Evolutionary conservation across 2,329 filamentous ascomycete genomes (phyloP).

Genomic region (Xylogone sp.): DNA sequence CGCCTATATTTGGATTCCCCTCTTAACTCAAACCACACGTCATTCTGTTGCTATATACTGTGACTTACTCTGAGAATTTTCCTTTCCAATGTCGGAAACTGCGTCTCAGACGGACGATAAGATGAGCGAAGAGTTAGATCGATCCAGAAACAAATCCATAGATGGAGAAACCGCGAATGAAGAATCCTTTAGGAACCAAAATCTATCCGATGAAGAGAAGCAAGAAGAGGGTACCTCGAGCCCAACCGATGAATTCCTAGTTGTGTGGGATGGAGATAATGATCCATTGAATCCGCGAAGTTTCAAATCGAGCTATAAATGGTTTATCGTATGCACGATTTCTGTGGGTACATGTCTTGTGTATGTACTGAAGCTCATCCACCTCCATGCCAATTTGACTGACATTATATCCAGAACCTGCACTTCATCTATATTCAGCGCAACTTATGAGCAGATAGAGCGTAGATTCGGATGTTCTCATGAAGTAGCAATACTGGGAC

Average conservation of each 20-base stretch:
- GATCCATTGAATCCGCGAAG: constrained; percentile 72
- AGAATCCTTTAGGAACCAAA: background rate
- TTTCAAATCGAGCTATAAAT: constrained; percentile 61
- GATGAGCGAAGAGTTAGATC: too few species aligned
- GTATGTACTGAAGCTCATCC: constrained; percentile 57
- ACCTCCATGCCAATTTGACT: too few species aligned
- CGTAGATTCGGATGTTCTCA: constrained; percentile 9
- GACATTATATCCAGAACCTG: constrained; percentile 68
- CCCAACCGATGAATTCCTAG: constrained; percentile 46
- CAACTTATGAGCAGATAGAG: constrained; percentile 59
- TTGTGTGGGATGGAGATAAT: constrained; percentile 65
- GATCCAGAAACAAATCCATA: background rate
- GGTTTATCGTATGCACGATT: constrained; percentile 72
- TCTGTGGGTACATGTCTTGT: constrained; percentile 72
- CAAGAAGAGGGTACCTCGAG: background rate
- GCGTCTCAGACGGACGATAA: too few species aligned
- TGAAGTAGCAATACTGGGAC: constrained; percentile 47
- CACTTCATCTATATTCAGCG: constrained; percentile 77
- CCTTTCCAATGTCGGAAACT: too few species aligned
- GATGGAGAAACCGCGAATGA: background rate
- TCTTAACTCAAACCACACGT: too few species aligned
- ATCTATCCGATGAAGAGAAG: constrained; percentile 7
- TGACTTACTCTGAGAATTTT: too few species aligned
- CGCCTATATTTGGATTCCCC: too few species aligned
- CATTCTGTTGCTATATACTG: too few species aligned